A percentile compares a stretch with the other conserved stretches of the same genome.
These are phyloP conservation scores for Mollisiaceae sp. DNA, from an alignment of 2,329 filamentous ascomycete genomes.

Conservation along the genomic window DNA sequence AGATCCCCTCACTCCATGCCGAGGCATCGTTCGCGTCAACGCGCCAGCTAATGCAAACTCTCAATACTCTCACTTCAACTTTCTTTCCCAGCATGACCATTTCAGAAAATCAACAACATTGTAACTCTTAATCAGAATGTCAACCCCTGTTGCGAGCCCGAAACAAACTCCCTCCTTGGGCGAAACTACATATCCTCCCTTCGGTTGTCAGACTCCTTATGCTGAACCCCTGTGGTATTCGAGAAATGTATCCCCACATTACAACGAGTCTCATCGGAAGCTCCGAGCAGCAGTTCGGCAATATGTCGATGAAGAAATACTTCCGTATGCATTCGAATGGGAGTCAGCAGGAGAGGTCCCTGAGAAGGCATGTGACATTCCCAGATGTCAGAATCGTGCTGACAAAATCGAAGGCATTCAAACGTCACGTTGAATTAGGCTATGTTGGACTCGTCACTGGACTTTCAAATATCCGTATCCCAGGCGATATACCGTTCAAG, in stretches of 20 bases:
- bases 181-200: conserved; percentile 22
- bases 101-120: neutral
- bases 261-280: conserved; percentile 64
- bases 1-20: neutral
- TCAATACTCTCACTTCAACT: neutral
- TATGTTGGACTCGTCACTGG: conserved; percentile 45
- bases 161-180: conserved; percentile 8
- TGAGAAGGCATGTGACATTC: conserved; percentile 44
- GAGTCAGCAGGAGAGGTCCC: conserved; percentile 62
- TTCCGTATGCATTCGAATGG: conserved; percentile 66
- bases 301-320: conserved; percentile 63
- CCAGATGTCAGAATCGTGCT: neutral
- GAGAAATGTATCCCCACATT: conserved; percentile 56
- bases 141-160: neutral
- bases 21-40: neutral
- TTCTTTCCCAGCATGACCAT: neutral
- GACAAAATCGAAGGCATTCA: conserved; percentile 33
- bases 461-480: conserved; percentile 46
- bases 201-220: conserved; percentile 40
- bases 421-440: conserved; percentile 40
- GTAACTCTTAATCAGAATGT: neutral
- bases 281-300: conserved; percentile 60
- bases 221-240: conserved; percentile 44
- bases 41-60: neutral
- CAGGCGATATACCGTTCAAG: conserved; percentile 51